A percentile compares a stretch with the other conserved stretches of the same genome.
These are phyloP conservation scores for Berberis thunbergii DNA, from an alignment of 164 flowering plant genomes.

Conservation along the genomic window DNA sequence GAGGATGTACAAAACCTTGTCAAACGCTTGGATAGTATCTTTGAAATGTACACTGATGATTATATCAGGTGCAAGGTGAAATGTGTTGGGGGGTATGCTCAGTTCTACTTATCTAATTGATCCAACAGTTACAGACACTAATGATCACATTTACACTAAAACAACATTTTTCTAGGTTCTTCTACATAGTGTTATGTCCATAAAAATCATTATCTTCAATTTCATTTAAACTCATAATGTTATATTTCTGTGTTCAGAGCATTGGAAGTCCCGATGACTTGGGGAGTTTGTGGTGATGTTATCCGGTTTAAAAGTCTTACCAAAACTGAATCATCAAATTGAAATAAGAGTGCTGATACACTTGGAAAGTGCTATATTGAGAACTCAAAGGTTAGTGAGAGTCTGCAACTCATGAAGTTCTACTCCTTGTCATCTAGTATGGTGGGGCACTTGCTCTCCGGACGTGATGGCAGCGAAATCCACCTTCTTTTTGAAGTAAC, in stretches of 20 bases:
- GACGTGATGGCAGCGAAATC: conserved; percentile 42
- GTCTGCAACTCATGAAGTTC: conserved; percentile 75
- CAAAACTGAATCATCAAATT: not conserved
- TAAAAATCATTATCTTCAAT: not conserved
- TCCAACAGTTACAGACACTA: not conserved
- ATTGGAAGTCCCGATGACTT: conserved; percentile 53
- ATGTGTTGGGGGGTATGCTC: conserved; percentile 46
- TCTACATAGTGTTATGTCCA: not conserved
- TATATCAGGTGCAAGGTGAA: conserved; percentile 50
- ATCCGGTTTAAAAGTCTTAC: conserved; percentile 23
- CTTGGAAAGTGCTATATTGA: conserved; percentile 35
- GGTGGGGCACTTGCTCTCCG: conserved; percentile 54
- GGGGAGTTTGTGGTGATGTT: conserved; percentile 31
- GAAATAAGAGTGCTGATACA: conserved; percentile 4
- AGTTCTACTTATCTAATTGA: not conserved
- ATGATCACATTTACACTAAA: too few relatives aligned
- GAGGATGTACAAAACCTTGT: conserved; percentile 44
- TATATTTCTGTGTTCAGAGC: conserved; percentile 21
- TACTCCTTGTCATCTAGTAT: conserved; percentile 56
- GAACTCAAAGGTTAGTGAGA: conserved; percentile 62
- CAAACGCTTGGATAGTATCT: conserved; percentile 45
- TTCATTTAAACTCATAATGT: not conserved
- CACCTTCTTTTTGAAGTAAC: conserved; percentile 85
- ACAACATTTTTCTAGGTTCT: too few relatives aligned
- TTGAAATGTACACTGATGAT: conserved; percentile 37